Evolutionary conservation across 1,284 basidiomycete species (phyloP).

Genomic region (Vanrija sp.): DNA sequence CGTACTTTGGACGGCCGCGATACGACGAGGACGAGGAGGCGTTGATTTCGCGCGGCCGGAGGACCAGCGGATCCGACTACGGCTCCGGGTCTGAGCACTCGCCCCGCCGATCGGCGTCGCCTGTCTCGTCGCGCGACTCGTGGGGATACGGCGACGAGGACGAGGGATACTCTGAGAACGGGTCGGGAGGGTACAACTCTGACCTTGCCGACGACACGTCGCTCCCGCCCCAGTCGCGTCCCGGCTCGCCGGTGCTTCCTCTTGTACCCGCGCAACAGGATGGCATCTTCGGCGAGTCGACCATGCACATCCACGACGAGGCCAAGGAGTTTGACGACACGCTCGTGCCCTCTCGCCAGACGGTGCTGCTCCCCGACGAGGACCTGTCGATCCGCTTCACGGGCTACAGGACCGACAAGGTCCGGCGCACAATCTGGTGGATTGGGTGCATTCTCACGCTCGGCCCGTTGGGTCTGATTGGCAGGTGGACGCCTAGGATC

Average conservation of each 20-base stretch:
- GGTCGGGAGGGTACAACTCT: constrained; percentile 40
- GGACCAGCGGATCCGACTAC: constrained; percentile 10
- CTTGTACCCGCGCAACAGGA: constrained; percentile 40
- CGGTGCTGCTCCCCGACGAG: constrained; percentile 84
- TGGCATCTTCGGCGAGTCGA: constrained; percentile 45
- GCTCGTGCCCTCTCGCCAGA: constrained; percentile 58
- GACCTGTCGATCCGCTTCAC: constrained; percentile 84
- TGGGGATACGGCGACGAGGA: constrained; percentile 44
- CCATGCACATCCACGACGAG: constrained; percentile 19
- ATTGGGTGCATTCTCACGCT: constrained; percentile 65
- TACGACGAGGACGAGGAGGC: constrained; percentile 23
- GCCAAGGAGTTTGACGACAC: constrained; percentile 40
- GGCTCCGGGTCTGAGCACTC: constrained; percentile 19
- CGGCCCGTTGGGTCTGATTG: constrained; percentile 75
- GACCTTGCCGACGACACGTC: constrained; percentile 50
- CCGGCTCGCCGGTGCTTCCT: constrained; percentile 42
- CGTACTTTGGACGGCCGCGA: constrained; percentile 39
- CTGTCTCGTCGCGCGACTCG: constrained; percentile 29
- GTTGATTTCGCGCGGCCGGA: constrained; percentile 4
- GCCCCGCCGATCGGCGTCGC: constrained; percentile 17
- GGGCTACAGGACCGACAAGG: constrained; percentile 71
- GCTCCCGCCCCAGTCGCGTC: constrained; percentile 46
- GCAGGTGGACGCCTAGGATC: constrained; percentile 86
- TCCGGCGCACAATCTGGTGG: constrained; percentile 70
- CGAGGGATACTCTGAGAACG: constrained; percentile 29